Base-by-base conservation (phyloP, 352 stramenopile species). In the Aphanomyces astaci region DNA sequence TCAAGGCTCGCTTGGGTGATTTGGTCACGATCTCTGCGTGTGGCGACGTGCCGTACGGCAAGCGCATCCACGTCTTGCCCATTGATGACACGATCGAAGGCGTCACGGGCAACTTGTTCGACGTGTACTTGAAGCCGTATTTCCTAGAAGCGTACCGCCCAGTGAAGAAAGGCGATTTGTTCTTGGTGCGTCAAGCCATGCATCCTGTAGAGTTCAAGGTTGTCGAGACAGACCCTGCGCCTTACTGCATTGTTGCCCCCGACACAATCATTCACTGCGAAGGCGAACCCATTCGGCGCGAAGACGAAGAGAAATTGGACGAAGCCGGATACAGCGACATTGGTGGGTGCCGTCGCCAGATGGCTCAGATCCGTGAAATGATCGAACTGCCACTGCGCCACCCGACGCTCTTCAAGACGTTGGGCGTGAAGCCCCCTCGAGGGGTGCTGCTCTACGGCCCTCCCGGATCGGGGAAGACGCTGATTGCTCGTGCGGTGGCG, bases 131-230 rank as follows among this genome's bases (percentile, higher is more conserved):
- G 57, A 99, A 99, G 82, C 97, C 97, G 15, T 99, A 99, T 86
- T 99, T 99, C 74, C 81, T 99, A 45, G 97, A 99, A 76, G 96
- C 97, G 17, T 99, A 99, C 80, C 95, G 97, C 55, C 97, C 97
- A 4, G 90, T 99, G 28, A 98, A 98, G 80, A 99, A 99, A 80
- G 97, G 97, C 5, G 97, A 99, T 73, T 78, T 99, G 27, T 99
- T 99, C 76, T 82, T 99, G 22, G 97, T 99, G 25, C 84, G 97
- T 46, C 88, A 97, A 53, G 97, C 97, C 33, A 99, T 99, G 97
- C 97, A 99, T 79, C 96, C 96, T 2, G 97, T 99, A 1, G 97
- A 99, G 80, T 99, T 99, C 83, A 99, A 99, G 82, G 97, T 99
- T 25, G 97, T 99, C 51, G 97, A 99, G 78, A 98, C 93, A 3